Base-by-base conservation (phyloP, 2,329 filamentous ascomycete genomes). In the Septoria linicola region DNA sequence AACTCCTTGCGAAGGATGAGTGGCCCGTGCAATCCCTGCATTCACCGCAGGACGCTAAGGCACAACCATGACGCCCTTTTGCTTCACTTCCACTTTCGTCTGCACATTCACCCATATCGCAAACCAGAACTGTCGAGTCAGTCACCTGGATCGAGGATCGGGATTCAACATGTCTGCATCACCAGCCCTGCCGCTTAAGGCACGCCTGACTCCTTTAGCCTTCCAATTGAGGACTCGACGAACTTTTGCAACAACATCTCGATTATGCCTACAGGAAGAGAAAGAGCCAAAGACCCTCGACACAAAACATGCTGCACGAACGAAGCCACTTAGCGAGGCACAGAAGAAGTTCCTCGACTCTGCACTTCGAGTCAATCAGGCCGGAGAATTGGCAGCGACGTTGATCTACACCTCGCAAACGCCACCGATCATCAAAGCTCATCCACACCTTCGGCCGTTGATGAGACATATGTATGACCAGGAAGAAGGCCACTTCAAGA, bases 381-480 rank as follows among this genome's bases (percentile, higher is more conserved):
- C 93, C 19, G 93, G 93, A 67, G 93, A 99, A 73, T 82, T 99
- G n/a, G 93, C 93, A 48, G 93, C 93, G 23, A 92, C 89, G 20
- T 82, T 95, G 49, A 99, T 99, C 70, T 99, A 97, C 75, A 84
- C 83, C 1, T 85, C 89, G 1, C 93, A 99, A 71, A 92, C 84
- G 1, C 89, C 91, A 0, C 81, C 85, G n/a, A 74, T 97, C 45
- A 78, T 89, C 50, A 80, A 82, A 59, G 81, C 85, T 3, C 85
- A 96, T 68, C 92, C 93, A 1, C 88, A 96, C 67, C 83, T 99
- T 14, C 85, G 89, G 5, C 87, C 89, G 0, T 75, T 97, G 25
- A 96, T 99, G 89, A 82, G 85, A 63, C 93, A 97, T 78, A 99
- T 99, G 93, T 91, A 96, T 76, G 89, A 93, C 64, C 93, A 99